Percentiles rank a stretch among this genome's conserved stretches.
Evolutionary conservation across 2,329 filamentous ascomycete species (phyloP).

Genomic region (Dactylellina sp.): DNA sequence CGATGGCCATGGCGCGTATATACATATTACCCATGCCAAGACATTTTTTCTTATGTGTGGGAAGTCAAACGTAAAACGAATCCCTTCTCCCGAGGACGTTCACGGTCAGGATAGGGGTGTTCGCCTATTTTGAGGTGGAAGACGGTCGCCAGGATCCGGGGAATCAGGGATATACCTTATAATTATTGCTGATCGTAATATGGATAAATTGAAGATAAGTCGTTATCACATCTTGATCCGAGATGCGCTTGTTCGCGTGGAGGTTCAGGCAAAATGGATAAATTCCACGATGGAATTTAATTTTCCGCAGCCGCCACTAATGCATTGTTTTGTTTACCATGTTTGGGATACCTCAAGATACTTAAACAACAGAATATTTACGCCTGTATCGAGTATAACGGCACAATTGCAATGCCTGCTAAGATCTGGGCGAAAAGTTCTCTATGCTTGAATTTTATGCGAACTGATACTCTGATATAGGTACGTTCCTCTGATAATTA

Average conservation of each 20-base stretch:
- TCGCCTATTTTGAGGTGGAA: conserved; percentile 40
- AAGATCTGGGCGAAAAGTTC: conserved; percentile 6
- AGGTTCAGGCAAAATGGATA: conserved; percentile 52
- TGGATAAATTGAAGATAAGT: conserved; percentile 27
- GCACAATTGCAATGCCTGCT: not conserved
- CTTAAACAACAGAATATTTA: not conserved
- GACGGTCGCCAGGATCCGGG: conserved; percentile 53
- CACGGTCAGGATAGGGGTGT: not conserved
- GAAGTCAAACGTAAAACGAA: not conserved
- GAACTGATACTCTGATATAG: conserved; percentile 1
- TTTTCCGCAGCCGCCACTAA: conserved; percentile 13
- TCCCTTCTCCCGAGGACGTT: conserved; percentile 15
- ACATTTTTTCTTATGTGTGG: not conserved
- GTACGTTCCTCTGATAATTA: not conserved
- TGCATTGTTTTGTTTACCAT: not conserved
- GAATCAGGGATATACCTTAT: conserved; percentile 42
- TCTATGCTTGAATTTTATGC: not conserved
- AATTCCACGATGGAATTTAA: conserved; percentile 40
- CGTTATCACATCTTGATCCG: conserved; percentile 10
- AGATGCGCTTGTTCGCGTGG: conserved; percentile 19
- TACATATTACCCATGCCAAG: conserved; percentile 4
- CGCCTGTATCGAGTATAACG: not conserved
- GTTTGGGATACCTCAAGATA: not conserved
- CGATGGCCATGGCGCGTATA: no score
- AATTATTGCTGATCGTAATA: conserved; percentile 13